Conservation (phyloP, 495 filamentous ascomycete genomes). For the Hypoxylon cercidicola region DNA sequence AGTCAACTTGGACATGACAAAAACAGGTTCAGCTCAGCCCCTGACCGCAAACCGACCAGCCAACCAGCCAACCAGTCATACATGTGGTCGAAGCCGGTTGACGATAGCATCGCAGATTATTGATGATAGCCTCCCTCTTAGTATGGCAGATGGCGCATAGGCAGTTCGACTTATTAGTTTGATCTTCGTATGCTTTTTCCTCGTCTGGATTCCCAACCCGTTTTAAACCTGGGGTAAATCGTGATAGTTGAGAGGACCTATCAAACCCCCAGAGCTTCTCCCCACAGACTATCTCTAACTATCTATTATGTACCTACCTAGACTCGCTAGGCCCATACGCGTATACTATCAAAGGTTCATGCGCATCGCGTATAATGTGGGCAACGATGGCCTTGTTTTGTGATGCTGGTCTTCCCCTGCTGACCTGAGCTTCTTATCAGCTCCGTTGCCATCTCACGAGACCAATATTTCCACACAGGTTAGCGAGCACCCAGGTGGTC, state of each 20-base stretch:
- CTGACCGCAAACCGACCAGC: slow-evolving; percentile 4
- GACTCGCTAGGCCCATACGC: slow-evolving; percentile 2
- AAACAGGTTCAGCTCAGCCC: slow-evolving; percentile 25
- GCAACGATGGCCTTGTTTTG: slow-evolving; percentile 16
- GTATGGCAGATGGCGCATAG: background rate
- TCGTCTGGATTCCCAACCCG: slow-evolving; percentile 16
- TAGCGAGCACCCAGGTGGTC: slow-evolving; percentile 1
- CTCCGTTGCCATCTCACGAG: slow-evolving; percentile 22
- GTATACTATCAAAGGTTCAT: slow-evolving; percentile 19
- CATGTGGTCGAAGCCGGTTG: slow-evolving; percentile 5
- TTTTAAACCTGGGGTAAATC: slow-evolving; percentile 37
- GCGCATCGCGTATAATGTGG: slow-evolving; percentile 14
- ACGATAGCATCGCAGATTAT: slow-evolving; percentile 24
- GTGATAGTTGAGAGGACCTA: slow-evolving; percentile 19
- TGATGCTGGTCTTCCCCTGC: slow-evolving; percentile 12
- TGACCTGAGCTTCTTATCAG: slow-evolving; percentile 26
- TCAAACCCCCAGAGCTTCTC: slow-evolving; percentile 29
- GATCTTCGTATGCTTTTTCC: slow-evolving; percentile 16
- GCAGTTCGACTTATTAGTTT: slow-evolving; percentile 10
- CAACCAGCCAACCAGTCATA: slow-evolving; percentile 2
- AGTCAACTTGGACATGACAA: slow-evolving; percentile 2
- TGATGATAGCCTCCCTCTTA: background rate
- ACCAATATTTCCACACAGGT: slow-evolving; percentile 20
- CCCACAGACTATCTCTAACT: slow-evolving; percentile 33
- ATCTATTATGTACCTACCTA: slow-evolving; percentile 10